Evolutionary conservation across 805 yeast species (phyloP).

Genomic region (Metschnikowia orientalis): DNA sequence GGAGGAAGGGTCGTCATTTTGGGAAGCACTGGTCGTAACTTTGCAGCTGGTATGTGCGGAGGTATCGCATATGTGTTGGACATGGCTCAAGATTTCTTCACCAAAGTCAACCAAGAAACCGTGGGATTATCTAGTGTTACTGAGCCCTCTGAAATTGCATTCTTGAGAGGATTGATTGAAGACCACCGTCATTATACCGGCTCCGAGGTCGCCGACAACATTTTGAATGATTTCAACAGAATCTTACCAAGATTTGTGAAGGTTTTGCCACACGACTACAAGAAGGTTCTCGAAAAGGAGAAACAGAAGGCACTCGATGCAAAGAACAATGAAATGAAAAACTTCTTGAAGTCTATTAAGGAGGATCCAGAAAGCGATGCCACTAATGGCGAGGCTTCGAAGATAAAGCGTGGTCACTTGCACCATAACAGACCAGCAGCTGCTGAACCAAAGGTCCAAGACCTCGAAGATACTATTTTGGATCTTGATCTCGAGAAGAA

Average conservation of each 20-base stretch:
- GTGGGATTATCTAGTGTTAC: constrained; percentile 73
- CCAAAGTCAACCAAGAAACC: constrained; percentile 73
- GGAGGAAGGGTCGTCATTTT: constrained; percentile 96
- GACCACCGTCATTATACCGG: constrained; percentile 94
- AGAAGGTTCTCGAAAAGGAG: constrained; percentile 79
- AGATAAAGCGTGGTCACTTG: constrained; percentile 49
- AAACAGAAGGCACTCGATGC: constrained; percentile 59
- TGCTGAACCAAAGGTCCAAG: constrained; percentile 79
- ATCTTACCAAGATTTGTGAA: constrained; percentile 85
- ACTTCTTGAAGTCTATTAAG: constrained; percentile 63
- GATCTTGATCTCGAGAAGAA: constrained; percentile 64
- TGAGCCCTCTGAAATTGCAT: constrained; percentile 91
- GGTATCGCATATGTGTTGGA: constrained; percentile 97
- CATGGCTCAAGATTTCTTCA: constrained; percentile 86
- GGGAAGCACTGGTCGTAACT: constrained; percentile 87
- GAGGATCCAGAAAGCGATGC: constrained; percentile 83
- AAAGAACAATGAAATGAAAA: constrained; percentile 60
- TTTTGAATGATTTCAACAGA: constrained; percentile 83
- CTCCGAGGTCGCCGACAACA: constrained; percentile 81
- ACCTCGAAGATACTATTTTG: constrained; percentile 81
- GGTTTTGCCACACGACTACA: constrained; percentile 89
- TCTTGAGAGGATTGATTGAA: constrained; percentile 86
- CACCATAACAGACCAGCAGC: constrained; percentile 28
- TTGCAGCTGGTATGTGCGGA: constrained; percentile 98
- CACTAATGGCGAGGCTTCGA: constrained; percentile 80